Conservation (phyloP, 768 basidiomycete species). For the Calvatia gigantea region DNA sequence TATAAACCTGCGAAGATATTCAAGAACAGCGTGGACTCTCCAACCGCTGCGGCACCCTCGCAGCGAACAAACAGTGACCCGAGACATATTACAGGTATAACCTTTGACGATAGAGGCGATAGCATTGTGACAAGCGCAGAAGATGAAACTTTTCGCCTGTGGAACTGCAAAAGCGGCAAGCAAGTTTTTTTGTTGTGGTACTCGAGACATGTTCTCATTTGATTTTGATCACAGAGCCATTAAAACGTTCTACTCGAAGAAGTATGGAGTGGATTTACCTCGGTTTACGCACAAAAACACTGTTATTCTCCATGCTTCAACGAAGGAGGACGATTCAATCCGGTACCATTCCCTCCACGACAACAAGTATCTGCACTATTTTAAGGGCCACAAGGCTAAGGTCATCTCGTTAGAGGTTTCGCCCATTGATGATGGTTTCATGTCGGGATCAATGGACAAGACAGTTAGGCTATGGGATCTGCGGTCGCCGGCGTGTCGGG, state of each 20-base stretch:
- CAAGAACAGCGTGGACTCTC: constrained; percentile 70
- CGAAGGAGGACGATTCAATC: constrained; percentile 92
- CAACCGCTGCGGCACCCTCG: constrained; percentile 34
- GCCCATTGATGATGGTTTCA: constrained; percentile 91
- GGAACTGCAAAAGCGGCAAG: constrained; percentile 90
- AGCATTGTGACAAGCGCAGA: constrained; percentile 82
- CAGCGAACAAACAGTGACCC: constrained; percentile 43
- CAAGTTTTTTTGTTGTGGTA: constrained; percentile 48
- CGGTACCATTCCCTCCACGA: constrained; percentile 94
- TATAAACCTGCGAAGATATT: constrained; percentile 90
- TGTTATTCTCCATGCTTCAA: constrained; percentile 85
- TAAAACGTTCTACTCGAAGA: constrained; percentile 86
- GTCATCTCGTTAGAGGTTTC: constrained; percentile 91
- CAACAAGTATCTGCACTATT: constrained; percentile 95
- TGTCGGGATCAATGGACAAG: constrained; percentile 91
- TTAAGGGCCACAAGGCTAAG: constrained; percentile 87
- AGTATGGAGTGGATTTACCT: constrained; percentile 94
- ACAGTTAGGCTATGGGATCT: constrained; percentile 97
- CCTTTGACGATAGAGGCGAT: constrained; percentile 90
- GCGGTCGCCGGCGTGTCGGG: constrained; percentile 72
- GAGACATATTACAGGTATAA: constrained; percentile 81
- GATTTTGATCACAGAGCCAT: constrained; percentile 45
- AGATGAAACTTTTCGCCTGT: constrained; percentile 90
- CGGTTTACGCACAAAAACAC: constrained; percentile 92
- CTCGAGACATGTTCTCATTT: constrained; percentile 18